A percentile compares a stretch with the other conserved stretches of the same genome.
These are phyloP conservation scores for Rhizophagus clarus DNA, from an alignment of 192 early-diverging fungal genomes.

Conservation along the genomic window DNA sequence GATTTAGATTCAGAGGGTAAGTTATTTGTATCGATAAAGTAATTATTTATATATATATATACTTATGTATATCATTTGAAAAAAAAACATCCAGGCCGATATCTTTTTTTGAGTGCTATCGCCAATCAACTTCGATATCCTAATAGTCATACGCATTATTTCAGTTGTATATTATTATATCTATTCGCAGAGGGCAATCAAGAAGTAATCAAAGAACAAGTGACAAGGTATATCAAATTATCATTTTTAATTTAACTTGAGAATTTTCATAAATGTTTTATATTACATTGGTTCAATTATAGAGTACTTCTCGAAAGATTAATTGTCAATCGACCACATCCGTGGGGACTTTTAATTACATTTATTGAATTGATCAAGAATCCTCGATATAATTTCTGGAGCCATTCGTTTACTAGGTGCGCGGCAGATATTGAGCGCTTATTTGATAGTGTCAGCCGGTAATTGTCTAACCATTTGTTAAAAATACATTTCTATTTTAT, in stretches of 20 bases:
- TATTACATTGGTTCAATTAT: not conserved
- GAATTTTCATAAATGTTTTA: not conserved
- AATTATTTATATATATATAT: conserved; percentile 25
- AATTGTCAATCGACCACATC: conserved; percentile 95
- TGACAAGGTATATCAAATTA: conserved; percentile 64
- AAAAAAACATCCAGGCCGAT: conserved; percentile 63
- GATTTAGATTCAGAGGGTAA: conserved; percentile 78
- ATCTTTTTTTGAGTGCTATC: conserved; percentile 86
- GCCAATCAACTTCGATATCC: conserved; percentile 97
- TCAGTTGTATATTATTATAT: conserved; percentile 84
- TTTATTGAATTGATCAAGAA: conserved; percentile 98
- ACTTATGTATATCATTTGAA: not conserved
- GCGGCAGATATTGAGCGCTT: conserved; percentile 82
- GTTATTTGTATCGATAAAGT: not conserved
- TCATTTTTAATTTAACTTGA: not conserved
- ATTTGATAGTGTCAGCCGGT: conserved; percentile 69
- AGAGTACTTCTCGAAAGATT: conserved; percentile 93
- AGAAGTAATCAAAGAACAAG: conserved; percentile 91
- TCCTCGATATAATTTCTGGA: conserved; percentile 65
- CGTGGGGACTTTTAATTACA: conserved; percentile 96
- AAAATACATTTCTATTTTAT: not conserved
- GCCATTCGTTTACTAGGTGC: conserved; percentile 61
- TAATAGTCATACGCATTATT: conserved; percentile 96
- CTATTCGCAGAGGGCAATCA: conserved; percentile 78
- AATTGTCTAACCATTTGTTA: conserved; percentile 22